These are phyloP conservation scores for Xylaria sp. DNA, from an alignment of 2,329 filamentous ascomycete genomes.

Conservation along the genomic window DNA sequence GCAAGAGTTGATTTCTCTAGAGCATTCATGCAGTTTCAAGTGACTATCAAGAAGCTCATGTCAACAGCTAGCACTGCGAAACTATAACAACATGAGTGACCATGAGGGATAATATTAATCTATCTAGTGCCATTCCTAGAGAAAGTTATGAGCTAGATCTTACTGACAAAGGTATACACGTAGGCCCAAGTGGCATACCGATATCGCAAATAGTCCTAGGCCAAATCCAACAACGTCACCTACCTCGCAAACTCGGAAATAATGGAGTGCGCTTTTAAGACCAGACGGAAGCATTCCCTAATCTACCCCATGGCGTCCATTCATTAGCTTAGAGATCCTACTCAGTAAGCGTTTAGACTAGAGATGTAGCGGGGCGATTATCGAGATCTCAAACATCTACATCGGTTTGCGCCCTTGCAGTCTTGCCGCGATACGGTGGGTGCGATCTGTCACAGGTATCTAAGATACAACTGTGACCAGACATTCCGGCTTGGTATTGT, in stretches of 20 bases:
- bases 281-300: neutral
- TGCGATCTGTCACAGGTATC: conserved; percentile 27
- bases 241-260: conserved; percentile 4
- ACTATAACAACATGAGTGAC: neutral
- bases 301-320: conserved; percentile 28
- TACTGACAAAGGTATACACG: neutral
- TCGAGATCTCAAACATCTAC: conserved; percentile 38
- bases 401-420: conserved; percentile 36
- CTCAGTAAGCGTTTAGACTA: neutral
- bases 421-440: conserved; percentile 23
- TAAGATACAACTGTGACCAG: neutral
- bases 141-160: neutral
- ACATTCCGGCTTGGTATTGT: neutral
- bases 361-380: conserved; percentile 31
- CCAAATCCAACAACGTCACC: conserved; percentile 16
- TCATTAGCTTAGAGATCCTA: neutral
- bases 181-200: neutral
- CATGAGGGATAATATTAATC: neutral
- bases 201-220: neutral
- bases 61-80: neutral
- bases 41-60: neutral
- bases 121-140: too few relatives aligned
- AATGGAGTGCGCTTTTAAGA: neutral
- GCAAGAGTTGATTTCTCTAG: neutral
- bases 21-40: neutral